Base-by-base conservation (phyloP, 805 yeast species). In the Vanderwaltozyma polyspora region DNA sequence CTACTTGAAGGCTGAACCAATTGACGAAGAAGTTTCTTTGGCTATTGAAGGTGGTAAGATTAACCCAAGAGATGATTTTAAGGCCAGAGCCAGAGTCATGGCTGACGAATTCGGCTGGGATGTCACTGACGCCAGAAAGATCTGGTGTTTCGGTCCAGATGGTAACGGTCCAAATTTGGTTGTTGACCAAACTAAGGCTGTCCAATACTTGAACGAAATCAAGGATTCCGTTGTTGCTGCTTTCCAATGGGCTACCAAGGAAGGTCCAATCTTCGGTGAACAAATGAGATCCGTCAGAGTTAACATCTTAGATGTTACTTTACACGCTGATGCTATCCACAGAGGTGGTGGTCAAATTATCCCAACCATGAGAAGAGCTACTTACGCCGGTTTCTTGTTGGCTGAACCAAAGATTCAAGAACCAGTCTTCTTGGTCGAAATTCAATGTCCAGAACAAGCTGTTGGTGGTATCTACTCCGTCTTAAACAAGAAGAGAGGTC, bases 101-200 rank as follows among this genome's bases (percentile, higher is more conserved):
- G 96, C 97, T 64, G 97, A 87, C 67, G 94, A 89, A 68, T 89
- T 68, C 79, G 95, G 91, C 57, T 87, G 97, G 97, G 96, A 87
- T 66, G 96, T 89, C 66, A 77, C 95, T 56, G 97, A 87, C 64
- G 97, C 95, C 72, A 86, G 97, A 81, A 87, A 89, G 89, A 89
- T 87, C 65, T 87, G 97, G 97, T 84, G 95, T 81, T 87, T 87
- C 86, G 97, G 97, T 74, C 97, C 97, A 66, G 97, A 87, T 64
- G 95, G 95, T 70, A 78, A 74, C 68, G 97, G 97, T 72, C 86
- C 97, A 62, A 87, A 87, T 76, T 69, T 89, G 63, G 96, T 87
- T 64, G 94, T 87, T 68, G 97, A 87, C 76, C 95, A 86, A 74
- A 87, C 97, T 63, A 87, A 87, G 87, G 97, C 97, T 62, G 97